Percentiles rank a stretch among this genome's conserved stretches.
Evolutionary conservation across 106 monocot species (phyloP).

Genomic region (Phalaenopsis equestris): DNA sequence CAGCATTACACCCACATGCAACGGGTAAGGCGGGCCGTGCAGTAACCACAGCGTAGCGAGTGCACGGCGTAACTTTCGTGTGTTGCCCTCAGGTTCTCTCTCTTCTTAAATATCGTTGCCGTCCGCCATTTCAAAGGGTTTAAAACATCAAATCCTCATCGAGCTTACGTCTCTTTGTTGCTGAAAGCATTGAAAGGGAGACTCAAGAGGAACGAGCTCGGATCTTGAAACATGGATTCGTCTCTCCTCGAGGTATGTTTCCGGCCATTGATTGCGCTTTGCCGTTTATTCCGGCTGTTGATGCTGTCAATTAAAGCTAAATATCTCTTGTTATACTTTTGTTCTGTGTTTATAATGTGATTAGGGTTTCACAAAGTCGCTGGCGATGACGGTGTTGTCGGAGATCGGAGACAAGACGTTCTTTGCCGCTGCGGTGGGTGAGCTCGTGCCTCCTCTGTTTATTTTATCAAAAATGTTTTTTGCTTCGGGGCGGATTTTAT

Average conservation of each 20-base stretch:
- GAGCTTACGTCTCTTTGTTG: neutral
- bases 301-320: neutral
- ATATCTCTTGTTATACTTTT: neutral
- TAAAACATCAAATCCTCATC: neutral
- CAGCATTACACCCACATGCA: neutral
- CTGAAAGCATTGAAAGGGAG: neutral
- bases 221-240: constrained; percentile 19
- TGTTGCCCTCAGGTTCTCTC: neutral
- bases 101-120: no score
- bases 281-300: neutral
- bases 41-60: neutral
- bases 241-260: constrained; percentile 29
- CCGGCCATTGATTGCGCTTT: neutral
- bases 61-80: neutral
- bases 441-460: neutral
- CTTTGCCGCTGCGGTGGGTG: constrained; percentile 84
- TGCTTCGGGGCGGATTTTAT: neutral
- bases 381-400: constrained; percentile 90
- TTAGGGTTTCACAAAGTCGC: constrained; percentile 94
- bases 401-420: constrained; percentile 99
- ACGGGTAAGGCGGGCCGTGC: neutral
- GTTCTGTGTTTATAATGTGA: neutral
- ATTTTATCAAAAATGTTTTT: neutral
- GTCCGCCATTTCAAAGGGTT: neutral
- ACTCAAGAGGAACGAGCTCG: neutral